These are phyloP conservation scores for Pythium aquatile DNA, from an alignment of 352 stramenopile species.

Conservation along the genomic window DNA sequence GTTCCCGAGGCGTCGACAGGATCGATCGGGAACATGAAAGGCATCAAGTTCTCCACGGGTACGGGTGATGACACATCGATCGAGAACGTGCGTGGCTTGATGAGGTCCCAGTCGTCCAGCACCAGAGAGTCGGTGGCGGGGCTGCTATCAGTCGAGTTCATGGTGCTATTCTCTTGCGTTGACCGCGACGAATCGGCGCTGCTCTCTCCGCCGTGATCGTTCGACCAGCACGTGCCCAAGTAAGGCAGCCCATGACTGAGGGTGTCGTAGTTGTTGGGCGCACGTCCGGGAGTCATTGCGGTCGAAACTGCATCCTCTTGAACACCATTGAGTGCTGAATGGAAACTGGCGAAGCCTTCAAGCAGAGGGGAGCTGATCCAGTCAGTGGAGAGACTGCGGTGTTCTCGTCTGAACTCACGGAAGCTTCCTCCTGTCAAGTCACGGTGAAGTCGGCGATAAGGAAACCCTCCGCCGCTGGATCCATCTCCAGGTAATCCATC, in stretches of 20 bases:
- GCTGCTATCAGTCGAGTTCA: slow-evolving; percentile 5
- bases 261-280: neutral
- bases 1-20: neutral
- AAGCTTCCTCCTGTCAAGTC: slow-evolving; percentile 12
- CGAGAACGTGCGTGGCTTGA: slow-evolving; percentile 21
- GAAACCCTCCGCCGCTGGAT: slow-evolving; percentile 1
- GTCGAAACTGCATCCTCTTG: slow-evolving; percentile 6
- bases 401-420: slow-evolving; percentile 17
- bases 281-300: neutral
- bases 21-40: slow-evolving; percentile 30
- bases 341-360: slow-evolving; percentile 26
- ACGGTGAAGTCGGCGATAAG: slow-evolving; percentile 12
- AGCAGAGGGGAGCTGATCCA: slow-evolving; percentile 28
- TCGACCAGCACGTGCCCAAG: slow-evolving; percentile 23
- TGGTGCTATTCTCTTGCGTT: slow-evolving; percentile 11
- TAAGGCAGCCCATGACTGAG: slow-evolving; percentile 22
- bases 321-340: slow-evolving; percentile 17
- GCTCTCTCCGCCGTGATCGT: slow-evolving; percentile 19
- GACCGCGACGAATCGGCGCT: slow-evolving; percentile 10
- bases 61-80: slow-evolving; percentile 16
- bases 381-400: slow-evolving; percentile 19
- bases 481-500: neutral
- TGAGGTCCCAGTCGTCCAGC: slow-evolving; percentile 23
- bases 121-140: slow-evolving; percentile 1
- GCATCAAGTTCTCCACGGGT: slow-evolving; percentile 24